Conservation (phyloP, 2,329 filamentous ascomycete species). For the Apiospora koreana region DNA sequence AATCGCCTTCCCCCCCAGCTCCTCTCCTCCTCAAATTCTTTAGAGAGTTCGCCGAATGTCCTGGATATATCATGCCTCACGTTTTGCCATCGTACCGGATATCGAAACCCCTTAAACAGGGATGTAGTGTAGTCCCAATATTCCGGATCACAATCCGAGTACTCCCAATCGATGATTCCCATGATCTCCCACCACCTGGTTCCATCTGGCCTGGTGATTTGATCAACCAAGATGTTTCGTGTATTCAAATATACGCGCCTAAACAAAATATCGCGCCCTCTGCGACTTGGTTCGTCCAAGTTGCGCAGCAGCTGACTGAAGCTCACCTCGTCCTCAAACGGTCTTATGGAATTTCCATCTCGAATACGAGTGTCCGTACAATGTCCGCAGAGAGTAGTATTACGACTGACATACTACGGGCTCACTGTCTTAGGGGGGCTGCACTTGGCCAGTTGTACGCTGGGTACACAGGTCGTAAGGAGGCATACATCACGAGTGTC, state of each 20-base stretch:
- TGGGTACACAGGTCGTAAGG: slow-evolving; percentile 17
- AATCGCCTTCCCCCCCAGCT: background rate
- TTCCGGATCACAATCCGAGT: slow-evolving; percentile 28
- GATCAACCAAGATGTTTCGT: background rate
- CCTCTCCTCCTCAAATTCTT: background rate
- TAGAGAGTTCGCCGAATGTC: background rate
- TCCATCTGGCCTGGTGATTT: background rate
- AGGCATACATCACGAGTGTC: background rate
- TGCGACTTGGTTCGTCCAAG: slow-evolving; percentile 30
- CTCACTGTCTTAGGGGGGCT: slow-evolving; percentile 21
- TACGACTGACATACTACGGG: slow-evolving; percentile 27
- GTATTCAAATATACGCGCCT: background rate
- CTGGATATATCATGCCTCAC: slow-evolving; percentile 1
- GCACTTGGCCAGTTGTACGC: slow-evolving; percentile 21
- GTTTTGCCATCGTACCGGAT: slow-evolving; percentile 14
- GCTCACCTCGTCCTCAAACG: slow-evolving; percentile 31
- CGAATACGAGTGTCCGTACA: slow-evolving; percentile 30
- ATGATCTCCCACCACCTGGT: slow-evolving; percentile 15
- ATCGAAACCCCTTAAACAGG: slow-evolving; percentile 21
- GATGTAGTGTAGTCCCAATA: slow-evolving; percentile 34
- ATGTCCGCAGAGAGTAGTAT: slow-evolving; percentile 30
- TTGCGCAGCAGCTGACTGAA: slow-evolving; percentile 34
- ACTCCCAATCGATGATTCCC: slow-evolving; percentile 34
- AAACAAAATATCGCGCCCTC: slow-evolving; percentile 27
- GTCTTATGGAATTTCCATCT: slow-evolving; percentile 24